These are phyloP conservation scores for Syncephalastrum sp. DNA, from an alignment of 371 early-diverging fungal genomes.

Conservation along the genomic window DNA sequence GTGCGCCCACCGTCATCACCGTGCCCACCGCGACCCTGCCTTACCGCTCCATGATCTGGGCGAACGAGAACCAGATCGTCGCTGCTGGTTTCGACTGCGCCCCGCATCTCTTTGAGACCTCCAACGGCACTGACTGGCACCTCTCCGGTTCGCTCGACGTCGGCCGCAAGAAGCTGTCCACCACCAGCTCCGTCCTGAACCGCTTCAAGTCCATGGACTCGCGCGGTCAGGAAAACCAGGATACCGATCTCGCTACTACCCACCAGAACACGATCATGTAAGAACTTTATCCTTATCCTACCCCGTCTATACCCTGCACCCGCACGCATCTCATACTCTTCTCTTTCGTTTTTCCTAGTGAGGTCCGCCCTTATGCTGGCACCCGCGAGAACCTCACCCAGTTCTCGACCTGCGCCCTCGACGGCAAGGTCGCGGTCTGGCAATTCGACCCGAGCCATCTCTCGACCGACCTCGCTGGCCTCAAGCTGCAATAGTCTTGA, in stretches of 20 bases:
- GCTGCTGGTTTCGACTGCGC: conserved; percentile 94
- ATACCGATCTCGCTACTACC: conserved; percentile 72
- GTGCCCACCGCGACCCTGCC: conserved; percentile 75
- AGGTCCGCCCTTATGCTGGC: conserved; percentile 61
- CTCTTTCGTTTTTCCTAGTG: conserved; percentile 25
- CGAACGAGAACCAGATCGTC: conserved; percentile 74
- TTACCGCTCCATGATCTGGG: conserved; percentile 76
- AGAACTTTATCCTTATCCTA: conserved; percentile 5
- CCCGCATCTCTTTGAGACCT: conserved; percentile 74
- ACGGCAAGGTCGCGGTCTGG: conserved; percentile 94
- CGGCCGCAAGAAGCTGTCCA: conserved; percentile 60
- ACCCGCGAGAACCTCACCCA: conserved; percentile 60
- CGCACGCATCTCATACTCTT: conserved; percentile 4
- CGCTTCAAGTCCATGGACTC: conserved; percentile 95
- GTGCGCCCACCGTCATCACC: conserved; percentile 46
- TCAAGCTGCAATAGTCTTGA: conserved; percentile 27
- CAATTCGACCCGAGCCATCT: conserved; percentile 50
- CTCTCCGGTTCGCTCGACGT: conserved; percentile 74
- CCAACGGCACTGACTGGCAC: conserved; percentile 67
- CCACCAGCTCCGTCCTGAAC: conserved; percentile 69
- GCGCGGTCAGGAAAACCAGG: conserved; percentile 68
- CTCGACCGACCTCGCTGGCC: conserved; percentile 35
- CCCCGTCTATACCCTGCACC: neutral
- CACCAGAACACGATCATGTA: conserved; percentile 97
- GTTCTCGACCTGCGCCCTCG: conserved; percentile 85